phyloP scores from a whole-genome alignment of 805 yeast species.

The Sugiyamaella smithiae region DNA sequence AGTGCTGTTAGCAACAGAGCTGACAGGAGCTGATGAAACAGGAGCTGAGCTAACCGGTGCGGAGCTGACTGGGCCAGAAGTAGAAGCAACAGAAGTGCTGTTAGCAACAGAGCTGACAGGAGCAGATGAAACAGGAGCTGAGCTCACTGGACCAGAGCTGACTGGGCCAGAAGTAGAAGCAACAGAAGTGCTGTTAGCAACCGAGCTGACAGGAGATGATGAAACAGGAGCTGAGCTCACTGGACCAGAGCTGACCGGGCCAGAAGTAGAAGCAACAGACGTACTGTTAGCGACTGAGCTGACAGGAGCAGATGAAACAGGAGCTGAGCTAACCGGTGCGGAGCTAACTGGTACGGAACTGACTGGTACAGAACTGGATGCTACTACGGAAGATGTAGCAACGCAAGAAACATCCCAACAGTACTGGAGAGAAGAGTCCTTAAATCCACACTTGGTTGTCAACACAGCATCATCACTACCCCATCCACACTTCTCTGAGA shows the following conservation, averaged over 20 bases:
- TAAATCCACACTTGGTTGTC: not conserved
- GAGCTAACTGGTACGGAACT: slow-evolving; percentile 26
- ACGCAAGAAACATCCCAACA: too few relatives aligned
- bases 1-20: too few relatives aligned
- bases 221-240: not conserved
- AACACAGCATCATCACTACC: not conserved
- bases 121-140: slow-evolving; percentile 3
- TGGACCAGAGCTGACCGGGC: too few relatives aligned
- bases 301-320: slow-evolving; percentile 79
- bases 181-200: slow-evolving; percentile 4
- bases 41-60: too few relatives aligned
- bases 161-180: not conserved
- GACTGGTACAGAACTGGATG: not conserved
- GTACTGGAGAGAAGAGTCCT: not conserved
- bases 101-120: not conserved
- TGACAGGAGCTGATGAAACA: too few relatives aligned
- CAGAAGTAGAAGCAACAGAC: not conserved
- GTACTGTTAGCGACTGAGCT: slow-evolving; percentile 73
- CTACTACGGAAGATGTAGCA: slow-evolving; percentile 2
- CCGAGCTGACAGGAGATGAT: slow-evolving; percentile 3
- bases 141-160: not conserved
- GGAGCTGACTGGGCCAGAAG: too few relatives aligned
- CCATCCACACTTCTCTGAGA: not conserved
- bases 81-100: slow-evolving; percentile 6
- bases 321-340: slow-evolving; percentile 84